Base-by-base conservation (phyloP, 768 basidiomycete genomes). In the Panellus pusillus region DNA sequence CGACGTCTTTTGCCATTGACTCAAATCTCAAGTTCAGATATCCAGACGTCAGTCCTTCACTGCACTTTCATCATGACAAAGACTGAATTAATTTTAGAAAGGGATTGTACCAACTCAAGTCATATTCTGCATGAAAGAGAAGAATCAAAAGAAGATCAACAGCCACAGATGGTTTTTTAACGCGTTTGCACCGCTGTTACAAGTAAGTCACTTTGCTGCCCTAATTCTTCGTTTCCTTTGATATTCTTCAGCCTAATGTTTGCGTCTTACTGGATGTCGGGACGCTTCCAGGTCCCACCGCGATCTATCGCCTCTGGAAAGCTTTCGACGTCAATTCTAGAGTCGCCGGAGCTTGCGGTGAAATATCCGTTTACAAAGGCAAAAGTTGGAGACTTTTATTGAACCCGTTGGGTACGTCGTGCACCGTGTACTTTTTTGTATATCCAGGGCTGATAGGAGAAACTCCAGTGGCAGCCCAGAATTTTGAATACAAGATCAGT, bases 101-200 rank as follows among this genome's bases (percentile, higher is more conserved):
- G 90, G 90, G 2, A 74, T 86, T 38, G 85, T 95, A 4, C 96
- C 96, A 8, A 87, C 98, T 6, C 96, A 98, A 61, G 71, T 98
- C 63, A 87, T 96, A 56, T 96, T 96, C 72, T 95, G 89, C 67
- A 78, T 92, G 52, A 94, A 93, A 66, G 91, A 93, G 73, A 86
- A 89, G 72, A 96, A 96, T 66, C 89, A 92, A 68, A 94, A 95
- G 74, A 96, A 96, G 75, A 95, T 97, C 69, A 96, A 95, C 70
- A 92, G 89, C 6, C 93, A 95, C 61, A 77, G 88, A 31, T 95
- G 93, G 93, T 95, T 95, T 74, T 96, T 95, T 79, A 94, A 94
- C 65, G 87, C 89, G 36, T 92, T 91, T 66, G 87, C 86, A 0
- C 81, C 87, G 6, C 77, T 92, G 46, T 77, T 91, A n/a, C 81